Percentiles rank a stretch among this genome's conserved stretches.
phyloP scores from a whole-genome alignment of 2,329 filamentous ascomycete genomes.

The Exophiala sideris region DNA sequence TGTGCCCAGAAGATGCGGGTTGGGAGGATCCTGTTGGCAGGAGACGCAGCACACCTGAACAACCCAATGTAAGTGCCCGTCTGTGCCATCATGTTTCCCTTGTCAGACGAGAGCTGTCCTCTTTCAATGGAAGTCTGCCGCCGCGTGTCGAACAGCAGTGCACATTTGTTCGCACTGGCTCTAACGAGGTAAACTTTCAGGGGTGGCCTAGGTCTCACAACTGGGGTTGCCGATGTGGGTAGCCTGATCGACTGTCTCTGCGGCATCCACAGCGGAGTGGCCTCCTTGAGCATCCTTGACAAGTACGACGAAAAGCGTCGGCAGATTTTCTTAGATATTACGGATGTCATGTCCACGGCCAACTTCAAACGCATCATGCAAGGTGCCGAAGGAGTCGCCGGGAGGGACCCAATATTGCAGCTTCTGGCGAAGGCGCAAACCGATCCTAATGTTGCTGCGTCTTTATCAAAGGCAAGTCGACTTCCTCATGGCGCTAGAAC shows the following conservation, averaged over 20 bases:
- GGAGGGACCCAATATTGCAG: slow-evolving; percentile 36
- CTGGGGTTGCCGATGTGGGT: slow-evolving; percentile 61
- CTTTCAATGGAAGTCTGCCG: neutral
- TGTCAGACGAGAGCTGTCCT: neutral
- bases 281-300: slow-evolving; percentile 41
- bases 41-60: slow-evolving; percentile 55
- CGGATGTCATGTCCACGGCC: slow-evolving; percentile 39
- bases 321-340: slow-evolving; percentile 37
- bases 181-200: neutral
- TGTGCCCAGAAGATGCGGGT: slow-evolving; percentile 56
- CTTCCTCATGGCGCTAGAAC: neutral
- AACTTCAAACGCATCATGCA: slow-evolving; percentile 38
- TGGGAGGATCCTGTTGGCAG: slow-evolving; percentile 55
- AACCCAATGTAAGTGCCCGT: slow-evolving; percentile 9
- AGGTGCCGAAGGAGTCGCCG: slow-evolving; percentile 34
- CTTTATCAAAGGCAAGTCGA: neutral
- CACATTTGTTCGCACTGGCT: neutral
- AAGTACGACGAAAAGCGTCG: slow-evolving; percentile 40
- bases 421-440: neutral
- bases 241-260: slow-evolving; percentile 58
- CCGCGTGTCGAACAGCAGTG: slow-evolving; percentile 53
- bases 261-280: slow-evolving; percentile 38
- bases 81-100: too few relatives aligned
- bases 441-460: neutral
- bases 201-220: slow-evolving; percentile 61